Conservation (phyloP, 257 asterid species). For the Verbena officinalis region DNA sequence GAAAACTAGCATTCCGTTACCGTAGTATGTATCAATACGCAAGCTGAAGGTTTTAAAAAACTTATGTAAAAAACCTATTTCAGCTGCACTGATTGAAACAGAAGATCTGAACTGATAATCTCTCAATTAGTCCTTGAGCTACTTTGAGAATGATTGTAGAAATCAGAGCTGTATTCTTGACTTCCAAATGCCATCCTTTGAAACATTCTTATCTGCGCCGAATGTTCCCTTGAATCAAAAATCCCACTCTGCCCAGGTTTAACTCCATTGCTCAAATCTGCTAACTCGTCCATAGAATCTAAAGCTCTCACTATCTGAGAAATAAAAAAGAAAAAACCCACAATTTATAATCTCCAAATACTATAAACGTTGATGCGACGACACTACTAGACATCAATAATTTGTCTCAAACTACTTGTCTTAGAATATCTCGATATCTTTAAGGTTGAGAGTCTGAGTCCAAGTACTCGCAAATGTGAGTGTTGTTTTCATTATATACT, state of each 20-base stretch:
- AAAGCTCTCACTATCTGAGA: constrained; percentile 80
- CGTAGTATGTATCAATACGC: neutral
- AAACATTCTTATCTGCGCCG: constrained; percentile 86
- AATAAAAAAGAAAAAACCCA: neutral
- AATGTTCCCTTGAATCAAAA: constrained; percentile 73
- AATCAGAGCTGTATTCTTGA: constrained; percentile 70
- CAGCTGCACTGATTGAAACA: neutral
- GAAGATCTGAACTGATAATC: too few species aligned
- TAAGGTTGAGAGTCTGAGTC: too few species aligned
- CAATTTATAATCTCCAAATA: too few species aligned
- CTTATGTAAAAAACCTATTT: neutral
- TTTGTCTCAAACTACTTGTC: too few species aligned
- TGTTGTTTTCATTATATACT: too few species aligned
- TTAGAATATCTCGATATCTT: too few species aligned
- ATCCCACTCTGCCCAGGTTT: constrained; percentile 88
- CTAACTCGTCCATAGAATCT: constrained; percentile 68
- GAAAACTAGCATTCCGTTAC: neutral
- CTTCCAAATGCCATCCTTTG: constrained; percentile 92
- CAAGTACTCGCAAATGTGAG: too few species aligned
- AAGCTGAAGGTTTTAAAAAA: too few species aligned
- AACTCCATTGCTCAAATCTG: constrained; percentile 79
- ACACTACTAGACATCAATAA: too few species aligned
- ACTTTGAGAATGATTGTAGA: constrained; percentile 50
- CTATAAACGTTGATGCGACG: too few species aligned
- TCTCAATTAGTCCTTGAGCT: constrained; percentile 46